Conservation (phyloP, 78 protist species). For the Dictyostelium firmibasis region DNA sequence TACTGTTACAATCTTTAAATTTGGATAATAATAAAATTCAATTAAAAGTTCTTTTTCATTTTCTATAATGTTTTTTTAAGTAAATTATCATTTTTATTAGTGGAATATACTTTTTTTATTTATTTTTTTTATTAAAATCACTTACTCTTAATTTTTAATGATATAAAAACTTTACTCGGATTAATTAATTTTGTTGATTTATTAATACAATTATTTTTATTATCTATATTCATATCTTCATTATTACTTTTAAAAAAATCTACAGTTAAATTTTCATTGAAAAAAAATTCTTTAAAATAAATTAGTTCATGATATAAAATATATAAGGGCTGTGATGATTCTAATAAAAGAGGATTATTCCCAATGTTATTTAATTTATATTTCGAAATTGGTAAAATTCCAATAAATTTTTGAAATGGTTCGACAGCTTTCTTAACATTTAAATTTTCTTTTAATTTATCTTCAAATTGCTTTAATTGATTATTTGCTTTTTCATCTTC, state of each 20-base stretch:
- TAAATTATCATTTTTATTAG: too few species aligned
- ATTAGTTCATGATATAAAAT: constrained; percentile 20
- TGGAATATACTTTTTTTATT: too few species aligned
- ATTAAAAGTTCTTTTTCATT: neutral
- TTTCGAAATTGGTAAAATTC: neutral
- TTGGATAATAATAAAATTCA: constrained; percentile 63
- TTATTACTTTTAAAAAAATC: neutral
- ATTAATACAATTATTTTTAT: neutral
- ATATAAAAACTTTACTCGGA: neutral
- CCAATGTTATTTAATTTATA: neutral
- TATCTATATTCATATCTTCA: neutral
- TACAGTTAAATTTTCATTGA: neutral
- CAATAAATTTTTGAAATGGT: constrained; percentile 36
- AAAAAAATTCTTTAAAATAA: constrained; percentile 3
- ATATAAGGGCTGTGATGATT: constrained; percentile 35
- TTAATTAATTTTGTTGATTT: neutral
- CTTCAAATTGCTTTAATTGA: constrained; percentile 8
- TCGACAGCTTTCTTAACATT: neutral
- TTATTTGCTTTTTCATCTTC: neutral
- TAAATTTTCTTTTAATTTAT: neutral
- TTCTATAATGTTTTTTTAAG: neutral
- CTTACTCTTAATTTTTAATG: neutral
- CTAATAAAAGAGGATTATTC: neutral
- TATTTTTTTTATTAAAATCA: too few species aligned
- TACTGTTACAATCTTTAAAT: constrained; percentile 50